phyloP scores from a whole-genome alignment of 805 yeast species.

The Diddensiella santjacobensis region DNA sequence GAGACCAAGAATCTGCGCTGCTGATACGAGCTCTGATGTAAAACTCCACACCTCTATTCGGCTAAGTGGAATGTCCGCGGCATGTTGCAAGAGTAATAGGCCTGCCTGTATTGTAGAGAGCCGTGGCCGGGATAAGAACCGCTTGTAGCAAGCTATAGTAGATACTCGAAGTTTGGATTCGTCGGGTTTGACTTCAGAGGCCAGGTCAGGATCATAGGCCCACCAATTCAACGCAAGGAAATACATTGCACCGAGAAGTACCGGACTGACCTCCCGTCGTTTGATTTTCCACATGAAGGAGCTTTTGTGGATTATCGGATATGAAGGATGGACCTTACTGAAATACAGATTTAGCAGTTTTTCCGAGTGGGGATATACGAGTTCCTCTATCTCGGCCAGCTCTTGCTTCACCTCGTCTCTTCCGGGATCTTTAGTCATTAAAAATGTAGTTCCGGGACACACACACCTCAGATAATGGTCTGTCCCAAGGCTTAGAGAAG shows the following conservation, averaged over 20 bases:
- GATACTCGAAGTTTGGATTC: conserved; percentile 18
- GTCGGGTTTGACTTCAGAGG: conserved; percentile 21
- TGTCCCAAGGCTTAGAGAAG: conserved; percentile 1
- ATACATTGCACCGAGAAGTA: conserved; percentile 27
- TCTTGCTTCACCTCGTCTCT: conserved; percentile 18
- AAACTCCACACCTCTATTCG: conserved; percentile 23
- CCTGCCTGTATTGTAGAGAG: conserved; percentile 38
- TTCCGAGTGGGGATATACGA: conserved; percentile 23
- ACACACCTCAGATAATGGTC: conserved; percentile 25
- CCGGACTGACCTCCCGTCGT: conserved; percentile 23
- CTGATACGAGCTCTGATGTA: conserved; percentile 27
- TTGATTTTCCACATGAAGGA: conserved; percentile 17
- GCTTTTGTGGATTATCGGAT: conserved; percentile 27
- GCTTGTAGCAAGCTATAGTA: conserved; percentile 21
- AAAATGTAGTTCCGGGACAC: conserved; percentile 23
- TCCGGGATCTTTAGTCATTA: conserved; percentile 25
- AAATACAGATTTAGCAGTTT: conserved; percentile 24
- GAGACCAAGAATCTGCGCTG: conserved; percentile 25
- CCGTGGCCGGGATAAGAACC: conserved; percentile 29
- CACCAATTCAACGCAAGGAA: conserved; percentile 27
- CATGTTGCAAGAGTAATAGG: conserved; percentile 30
- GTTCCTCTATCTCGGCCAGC: conserved; percentile 20
- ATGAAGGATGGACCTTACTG: conserved; percentile 26
- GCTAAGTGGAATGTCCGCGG: conserved; percentile 15
- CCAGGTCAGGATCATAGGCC: conserved; percentile 23